These are phyloP conservation scores for Flaveria ramosissima DNA, from an alignment of 129 eudicot genomes.

Conservation along the genomic window DNA sequence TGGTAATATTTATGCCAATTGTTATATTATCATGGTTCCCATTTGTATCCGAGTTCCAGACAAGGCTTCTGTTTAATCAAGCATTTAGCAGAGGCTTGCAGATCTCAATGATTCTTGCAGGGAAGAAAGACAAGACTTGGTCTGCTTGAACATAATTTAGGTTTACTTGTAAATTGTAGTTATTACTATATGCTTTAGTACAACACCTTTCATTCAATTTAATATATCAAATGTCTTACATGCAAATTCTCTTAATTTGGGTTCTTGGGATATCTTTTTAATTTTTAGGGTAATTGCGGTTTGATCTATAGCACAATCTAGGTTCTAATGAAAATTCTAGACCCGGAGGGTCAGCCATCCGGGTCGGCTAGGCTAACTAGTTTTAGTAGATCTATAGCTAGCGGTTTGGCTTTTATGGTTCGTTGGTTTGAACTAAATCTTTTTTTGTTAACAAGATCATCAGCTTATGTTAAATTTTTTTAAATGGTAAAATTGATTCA, in stretches of 20 bases:
- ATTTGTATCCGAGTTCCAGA: conserved; percentile 91
- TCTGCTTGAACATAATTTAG: conserved; percentile 23
- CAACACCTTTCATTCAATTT: not conserved
- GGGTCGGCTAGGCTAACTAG: too few relatives aligned
- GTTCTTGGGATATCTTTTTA: not conserved
- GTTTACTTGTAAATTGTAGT: conserved; percentile 24
- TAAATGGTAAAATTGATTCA: too few relatives aligned
- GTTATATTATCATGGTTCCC: conserved; percentile 92
- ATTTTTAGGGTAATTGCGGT: not conserved
- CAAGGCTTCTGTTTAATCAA: conserved; percentile 83
- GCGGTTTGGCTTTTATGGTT: too few relatives aligned
- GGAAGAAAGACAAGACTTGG: conserved; percentile 63
- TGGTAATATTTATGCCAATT: conserved; percentile 75
- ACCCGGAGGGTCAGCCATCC: too few relatives aligned
- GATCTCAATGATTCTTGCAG: conserved; percentile 95
- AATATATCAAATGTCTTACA: conserved; percentile 8
- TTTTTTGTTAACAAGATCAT: too few relatives aligned
- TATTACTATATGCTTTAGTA: conserved; percentile 4
- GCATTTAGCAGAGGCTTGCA: conserved; percentile 98
- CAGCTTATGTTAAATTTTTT: too few relatives aligned
- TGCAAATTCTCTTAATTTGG: not conserved
- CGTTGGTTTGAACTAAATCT: too few relatives aligned
- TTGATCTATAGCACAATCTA: not conserved
- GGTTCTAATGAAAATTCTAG: not conserved
- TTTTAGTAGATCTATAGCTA: too few relatives aligned